Conservation (phyloP, 192 early-diverging fungal species). For the Podila clonocystis region DNA sequence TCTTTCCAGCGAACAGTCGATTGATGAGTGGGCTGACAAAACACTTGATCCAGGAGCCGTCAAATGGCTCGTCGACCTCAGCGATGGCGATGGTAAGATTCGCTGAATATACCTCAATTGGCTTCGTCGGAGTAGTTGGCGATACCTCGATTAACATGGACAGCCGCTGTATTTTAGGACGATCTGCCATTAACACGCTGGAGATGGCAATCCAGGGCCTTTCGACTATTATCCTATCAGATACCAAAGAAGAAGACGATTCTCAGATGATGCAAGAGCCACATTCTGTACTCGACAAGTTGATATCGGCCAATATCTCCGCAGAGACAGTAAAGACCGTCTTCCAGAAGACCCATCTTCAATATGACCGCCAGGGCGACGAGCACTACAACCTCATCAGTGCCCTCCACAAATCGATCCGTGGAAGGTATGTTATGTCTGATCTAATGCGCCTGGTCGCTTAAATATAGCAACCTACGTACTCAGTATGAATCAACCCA, state of each 20-base stretch:
- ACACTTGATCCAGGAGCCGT: constrained; percentile 51
- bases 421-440: constrained; percentile 66
- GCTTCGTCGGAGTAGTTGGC: no score
- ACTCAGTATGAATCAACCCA: no score
- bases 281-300: constrained; percentile 14
- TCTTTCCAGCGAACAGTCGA: constrained; percentile 7
- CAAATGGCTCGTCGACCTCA: constrained; percentile 67
- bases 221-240: constrained; percentile 25
- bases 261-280: constrained; percentile 8
- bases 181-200: constrained; percentile 73
- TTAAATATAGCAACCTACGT: no score
- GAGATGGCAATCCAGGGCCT: constrained; percentile 63
- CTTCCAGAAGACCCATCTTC: constrained; percentile 82
- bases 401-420: constrained; percentile 89
- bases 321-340: constrained; percentile 70
- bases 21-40: constrained; percentile 19
- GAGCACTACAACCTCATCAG: constrained; percentile 93
- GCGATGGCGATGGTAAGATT: constrained; percentile 79
- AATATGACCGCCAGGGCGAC: constrained; percentile 86
- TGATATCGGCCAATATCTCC: constrained; percentile 34
- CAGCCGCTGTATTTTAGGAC: constrained; percentile 43
- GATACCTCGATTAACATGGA: not conserved
- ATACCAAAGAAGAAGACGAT: not conserved
- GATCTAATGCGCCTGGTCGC: no score
- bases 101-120: not conserved